These are phyloP conservation scores for Carex myosuroides DNA, from an alignment of 176 grass and related monocot species.

Conservation along the genomic window DNA sequence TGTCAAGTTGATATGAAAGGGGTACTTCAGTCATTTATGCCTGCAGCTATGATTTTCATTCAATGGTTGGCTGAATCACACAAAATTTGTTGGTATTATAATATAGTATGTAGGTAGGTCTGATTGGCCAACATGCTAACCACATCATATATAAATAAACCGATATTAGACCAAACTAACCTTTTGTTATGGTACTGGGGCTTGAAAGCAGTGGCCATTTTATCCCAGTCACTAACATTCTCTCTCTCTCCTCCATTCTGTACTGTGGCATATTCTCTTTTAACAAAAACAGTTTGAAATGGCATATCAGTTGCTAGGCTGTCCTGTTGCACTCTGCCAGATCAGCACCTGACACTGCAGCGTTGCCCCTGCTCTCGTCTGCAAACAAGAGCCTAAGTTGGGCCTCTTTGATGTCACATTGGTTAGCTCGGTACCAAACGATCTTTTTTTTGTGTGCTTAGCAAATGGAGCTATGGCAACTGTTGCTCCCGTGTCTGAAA, in stretches of 20 bases:
- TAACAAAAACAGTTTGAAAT: constrained; percentile 52
- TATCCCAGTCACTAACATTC: constrained; percentile 53
- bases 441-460: constrained; percentile 60
- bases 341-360: constrained; percentile 23
- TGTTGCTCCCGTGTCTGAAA: constrained; percentile 29
- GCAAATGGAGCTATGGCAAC: constrained; percentile 19
- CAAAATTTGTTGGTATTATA: too few relatives aligned
- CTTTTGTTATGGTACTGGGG: constrained; percentile 41
- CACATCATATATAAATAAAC: too few relatives aligned
- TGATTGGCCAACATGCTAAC: too few relatives aligned
- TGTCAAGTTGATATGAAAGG: not conserved
- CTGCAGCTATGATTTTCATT: not conserved
- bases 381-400: constrained; percentile 24
- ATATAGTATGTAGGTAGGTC: too few relatives aligned
- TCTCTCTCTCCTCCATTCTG: constrained; percentile 28
- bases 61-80: too few relatives aligned
- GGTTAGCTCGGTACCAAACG: constrained; percentile 76
- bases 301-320: constrained; percentile 30
- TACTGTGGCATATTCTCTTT: constrained; percentile 31
- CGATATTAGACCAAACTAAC: too few relatives aligned
- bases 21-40: not conserved
- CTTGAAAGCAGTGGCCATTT: constrained; percentile 48
- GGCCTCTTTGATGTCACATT: constrained; percentile 46
- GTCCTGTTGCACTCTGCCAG: constrained; percentile 49
- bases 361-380: constrained; percentile 35